A percentile compares a stretch with the other conserved stretches of the same genome.
Evolutionary conservation across 2,329 filamentous ascomycete genomes (phyloP).

Genomic region (Harringtonia aguacate): DNA sequence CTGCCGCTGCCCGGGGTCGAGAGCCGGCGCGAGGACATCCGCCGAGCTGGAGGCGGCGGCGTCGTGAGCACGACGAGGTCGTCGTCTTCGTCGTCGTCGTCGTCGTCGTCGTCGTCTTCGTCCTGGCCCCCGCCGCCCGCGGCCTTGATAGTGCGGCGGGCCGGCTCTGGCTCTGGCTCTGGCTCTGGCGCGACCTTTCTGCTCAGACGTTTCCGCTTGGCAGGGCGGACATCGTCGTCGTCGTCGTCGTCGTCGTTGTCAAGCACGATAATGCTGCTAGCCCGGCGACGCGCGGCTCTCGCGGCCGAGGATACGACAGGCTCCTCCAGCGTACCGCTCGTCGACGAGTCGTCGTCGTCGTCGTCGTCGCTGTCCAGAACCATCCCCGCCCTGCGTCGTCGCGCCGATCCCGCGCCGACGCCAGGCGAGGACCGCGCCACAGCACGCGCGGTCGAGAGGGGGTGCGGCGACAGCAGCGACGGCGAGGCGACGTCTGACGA

Average conservation of each 20-base stretch:
- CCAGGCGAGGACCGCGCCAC: not conserved
- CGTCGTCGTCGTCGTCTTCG: not conserved
- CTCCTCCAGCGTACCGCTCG: no score
- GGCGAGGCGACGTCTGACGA: not conserved
- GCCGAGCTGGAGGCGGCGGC: not conserved
- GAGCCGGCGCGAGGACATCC: not conserved
- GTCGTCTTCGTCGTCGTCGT: not conserved
- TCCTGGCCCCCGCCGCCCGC: not conserved
- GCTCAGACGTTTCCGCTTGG: conserved; percentile 2
- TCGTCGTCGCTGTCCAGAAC: not conserved
- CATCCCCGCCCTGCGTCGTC: no score
- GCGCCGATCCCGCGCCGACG: not conserved
- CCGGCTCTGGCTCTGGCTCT: no score
- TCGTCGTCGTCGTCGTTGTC: conserved; percentile 1
- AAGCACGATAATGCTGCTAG: no score
- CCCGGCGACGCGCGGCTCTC: no score
- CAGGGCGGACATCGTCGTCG: conserved; percentile 5
- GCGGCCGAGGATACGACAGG: no score
- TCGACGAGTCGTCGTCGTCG: not conserved
- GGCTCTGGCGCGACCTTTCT: no score
- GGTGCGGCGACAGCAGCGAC: not conserved
- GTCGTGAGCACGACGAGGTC: not conserved
- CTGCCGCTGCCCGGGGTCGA: not conserved
- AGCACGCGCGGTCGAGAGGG: not conserved
- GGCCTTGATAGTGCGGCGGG: no score